phyloP scores from a whole-genome alignment of 305 asterid species.

The Solanum aculeatissimum region DNA sequence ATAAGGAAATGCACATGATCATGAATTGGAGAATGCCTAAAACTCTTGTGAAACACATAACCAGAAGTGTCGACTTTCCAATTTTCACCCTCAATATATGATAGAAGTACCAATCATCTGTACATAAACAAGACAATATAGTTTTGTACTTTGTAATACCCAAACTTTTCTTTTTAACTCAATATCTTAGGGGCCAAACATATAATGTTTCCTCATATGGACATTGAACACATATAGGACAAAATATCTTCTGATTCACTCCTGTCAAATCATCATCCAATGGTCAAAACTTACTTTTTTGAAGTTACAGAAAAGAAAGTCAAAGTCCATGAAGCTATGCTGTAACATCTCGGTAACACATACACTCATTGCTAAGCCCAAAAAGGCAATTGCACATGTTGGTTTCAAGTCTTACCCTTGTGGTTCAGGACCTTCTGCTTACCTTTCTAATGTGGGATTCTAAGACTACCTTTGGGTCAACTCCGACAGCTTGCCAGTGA shows the following conservation, averaged over 20 bases:
- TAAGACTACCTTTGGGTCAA: neutral
- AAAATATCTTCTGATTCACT: neutral
- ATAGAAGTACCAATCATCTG: neutral
- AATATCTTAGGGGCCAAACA: neutral
- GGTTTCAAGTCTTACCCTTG: neutral
- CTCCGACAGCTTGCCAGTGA: neutral
- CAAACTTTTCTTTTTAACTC: neutral
- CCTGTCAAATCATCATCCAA: neutral
- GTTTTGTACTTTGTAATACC: neutral
- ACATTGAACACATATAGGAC: neutral
- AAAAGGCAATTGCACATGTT: neutral
- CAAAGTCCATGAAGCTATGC: neutral
- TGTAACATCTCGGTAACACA: neutral
- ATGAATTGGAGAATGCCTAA: neutral
- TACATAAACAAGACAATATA: neutral
- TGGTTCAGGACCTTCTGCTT: neutral
- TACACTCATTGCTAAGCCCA: neutral
- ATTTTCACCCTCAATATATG: neutral
- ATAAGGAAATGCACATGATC: neutral
- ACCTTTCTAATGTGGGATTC: neutral
- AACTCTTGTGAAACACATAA: neutral
- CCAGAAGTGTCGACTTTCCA: neutral
- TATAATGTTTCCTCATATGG: neutral
- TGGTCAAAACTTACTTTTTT: neutral
- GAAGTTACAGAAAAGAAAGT: neutral